Base-by-base conservation (phyloP, 1,284 basidiomycete genomes). In the Ustilago tritici region DNA sequence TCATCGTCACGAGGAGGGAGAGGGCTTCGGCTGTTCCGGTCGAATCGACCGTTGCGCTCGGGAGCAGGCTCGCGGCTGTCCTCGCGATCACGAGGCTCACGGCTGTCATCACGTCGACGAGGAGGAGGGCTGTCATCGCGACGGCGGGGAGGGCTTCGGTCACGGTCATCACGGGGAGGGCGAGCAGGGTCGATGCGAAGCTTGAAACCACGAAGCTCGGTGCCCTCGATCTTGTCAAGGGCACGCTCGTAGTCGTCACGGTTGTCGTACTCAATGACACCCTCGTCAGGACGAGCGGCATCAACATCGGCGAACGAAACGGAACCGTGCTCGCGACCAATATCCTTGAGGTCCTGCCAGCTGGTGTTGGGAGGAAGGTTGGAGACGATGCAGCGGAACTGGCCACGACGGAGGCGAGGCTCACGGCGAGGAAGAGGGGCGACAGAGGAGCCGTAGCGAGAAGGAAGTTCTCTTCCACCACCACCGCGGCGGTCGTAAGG, bases 261-360 rank as follows among this genome's bases (percentile, higher is more conserved):
- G 73, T 80, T 81, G 61, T 84, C 82, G 63, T 82, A 86, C 76
- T 86, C 84, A 47, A 86, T 75, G 32, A 82, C 74, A 57, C 84
- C 84, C 61, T 86, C 82, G 32, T 84, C 84, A 9, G 84, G 80
- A 28, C 82, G 79, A n/a, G 61, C 49, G 19, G 79, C 72, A 60
- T 83, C 82, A 52, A 86, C 81, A 53, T 86, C 84, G 47, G 84
- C 82, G 56, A 83, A 86, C 0, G 78, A 77, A 67, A 84, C 75
- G 55, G 76, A 70, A 23, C 96, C 96, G 1, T 95, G 93, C 78
- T 93, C 92, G 57, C 96, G 92, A 87, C 98, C 98, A 56, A 98
- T 90, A 86, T 98, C 96, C 84, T 99, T 98, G 77, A 99, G 90
- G 87, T 99, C 96, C 88, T 98, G 95, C 95, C 95, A 98, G 76